Conservation (phyloP, 208 protist species). For the Entamoeba invadens region DNA sequence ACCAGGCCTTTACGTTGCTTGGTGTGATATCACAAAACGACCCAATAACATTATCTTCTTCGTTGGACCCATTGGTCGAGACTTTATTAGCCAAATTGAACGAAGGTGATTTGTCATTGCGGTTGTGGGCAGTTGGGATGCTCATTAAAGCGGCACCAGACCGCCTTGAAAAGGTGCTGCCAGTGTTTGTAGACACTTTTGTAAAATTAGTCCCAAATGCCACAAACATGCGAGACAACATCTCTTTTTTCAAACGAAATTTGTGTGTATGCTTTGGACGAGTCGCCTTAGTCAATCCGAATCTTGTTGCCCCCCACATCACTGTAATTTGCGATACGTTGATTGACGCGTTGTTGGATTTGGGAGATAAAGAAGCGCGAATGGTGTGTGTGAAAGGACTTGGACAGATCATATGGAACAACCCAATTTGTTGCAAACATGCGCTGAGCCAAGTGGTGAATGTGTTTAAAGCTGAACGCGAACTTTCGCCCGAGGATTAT, state of each 20-base stretch:
- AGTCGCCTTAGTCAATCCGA: background rate
- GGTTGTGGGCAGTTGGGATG: background rate
- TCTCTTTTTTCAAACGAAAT: background rate
- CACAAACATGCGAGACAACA: too few relatives aligned
- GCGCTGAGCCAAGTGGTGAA: background rate
- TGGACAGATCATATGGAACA: background rate
- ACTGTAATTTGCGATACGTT: background rate
- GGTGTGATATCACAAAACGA: background rate
- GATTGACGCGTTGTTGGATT: background rate
- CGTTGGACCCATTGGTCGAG: background rate
- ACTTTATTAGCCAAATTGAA: background rate
- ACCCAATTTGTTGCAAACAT: background rate
- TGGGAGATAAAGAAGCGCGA: background rate
- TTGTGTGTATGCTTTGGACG: background rate
- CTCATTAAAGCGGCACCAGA: background rate
- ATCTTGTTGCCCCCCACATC: background rate
- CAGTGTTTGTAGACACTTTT: background rate
- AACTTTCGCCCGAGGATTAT: background rate
- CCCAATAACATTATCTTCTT: background rate
- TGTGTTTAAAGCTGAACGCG: background rate
- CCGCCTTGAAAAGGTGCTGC: background rate
- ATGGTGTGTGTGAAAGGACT: background rate
- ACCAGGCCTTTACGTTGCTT: background rate
- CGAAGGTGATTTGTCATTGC: background rate
- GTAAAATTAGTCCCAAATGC: background rate